Evolutionary conservation across 768 basidiomycete genomes (phyloP), one percentile per base, ranked within the genome.

Genomic region (Collybia mongolica): DNA sequence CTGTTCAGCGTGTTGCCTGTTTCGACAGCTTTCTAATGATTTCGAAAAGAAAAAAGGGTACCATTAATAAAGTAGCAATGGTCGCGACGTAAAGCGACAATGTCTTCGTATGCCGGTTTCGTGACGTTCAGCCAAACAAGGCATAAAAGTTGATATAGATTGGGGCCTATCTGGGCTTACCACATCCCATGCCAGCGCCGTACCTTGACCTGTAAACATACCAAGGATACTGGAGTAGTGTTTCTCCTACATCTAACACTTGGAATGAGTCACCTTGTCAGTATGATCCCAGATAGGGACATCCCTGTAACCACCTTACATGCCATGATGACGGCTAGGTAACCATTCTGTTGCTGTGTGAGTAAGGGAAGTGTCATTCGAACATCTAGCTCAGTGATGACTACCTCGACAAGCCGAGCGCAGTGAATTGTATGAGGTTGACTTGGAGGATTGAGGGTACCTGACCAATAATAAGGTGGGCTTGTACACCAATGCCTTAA

Each of bases 311-410:
- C 67, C 22, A 67, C 68, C 53, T 74, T 72, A 60, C 84, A 86
- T 12, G 81, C 77, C 15, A 63, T 50, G 46, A 85, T 72, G 39
- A 84, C 76, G 20, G 70, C 73, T 62, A 74, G 65, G 56, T 84
- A 86, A 60, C 86, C 83, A 51, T 65, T 69, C 58, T 76, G 68
- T 58, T 86, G 83, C 59, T 84, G 81, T 24, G 65, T 69, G 26
- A 80, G 69, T 28, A 76, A 72, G 12, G 83, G 83, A 9, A 80
- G 67, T 6, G 71, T 72, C 72, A 84, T 82, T 43, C 84, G 73
- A 56, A 81, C 81, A 59, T 87, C 84, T 42, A 87, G 74, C 60
- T 86, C 85, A 2, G 85, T 87, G 55, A 86, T 77, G 11, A 83
- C 84, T 20, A 86, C 79, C 56, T 86, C 84, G 37, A 87, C 68